A percentile compares a stretch with the other conserved stretches of the same genome.
Conservation (phyloP, 176 grass and related monocot species). For the Typha latifolia region DNA sequence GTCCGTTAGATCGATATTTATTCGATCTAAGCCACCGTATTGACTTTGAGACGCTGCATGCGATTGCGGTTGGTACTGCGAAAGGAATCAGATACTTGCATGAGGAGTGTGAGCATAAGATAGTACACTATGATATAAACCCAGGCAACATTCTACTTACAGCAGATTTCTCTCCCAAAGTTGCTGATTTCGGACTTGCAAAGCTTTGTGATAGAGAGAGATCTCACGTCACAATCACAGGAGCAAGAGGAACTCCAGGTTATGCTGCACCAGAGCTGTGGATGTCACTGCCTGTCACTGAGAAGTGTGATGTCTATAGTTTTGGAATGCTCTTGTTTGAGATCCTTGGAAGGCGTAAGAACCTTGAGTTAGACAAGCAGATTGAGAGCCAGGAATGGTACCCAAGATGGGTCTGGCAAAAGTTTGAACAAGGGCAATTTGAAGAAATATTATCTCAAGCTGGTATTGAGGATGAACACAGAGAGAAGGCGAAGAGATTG, state of each 20-base stretch:
- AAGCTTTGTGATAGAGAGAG: conserved; percentile 48
- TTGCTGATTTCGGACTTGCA: conserved; percentile 62
- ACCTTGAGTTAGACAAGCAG: conserved; percentile 30
- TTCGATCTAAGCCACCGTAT: conserved; percentile 19
- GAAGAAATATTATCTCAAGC: conserved; percentile 19
- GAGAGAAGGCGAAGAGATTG: conserved; percentile 14
- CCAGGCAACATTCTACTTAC: conserved; percentile 54
- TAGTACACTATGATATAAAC: conserved; percentile 76
- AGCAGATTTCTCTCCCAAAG: conserved; percentile 32
- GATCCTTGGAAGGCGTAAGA: conserved; percentile 45
- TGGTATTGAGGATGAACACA: conserved; percentile 25
- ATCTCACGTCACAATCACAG: conserved; percentile 48
- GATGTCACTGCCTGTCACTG: conserved; percentile 45
- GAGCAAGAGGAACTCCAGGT: conserved; percentile 23
- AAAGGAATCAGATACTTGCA: conserved; percentile 50
- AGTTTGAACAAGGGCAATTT: conserved; percentile 24
- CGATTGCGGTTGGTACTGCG: conserved; percentile 42
- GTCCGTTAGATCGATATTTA: conserved; percentile 38
- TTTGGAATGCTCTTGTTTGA: conserved; percentile 72
- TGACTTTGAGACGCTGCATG: conserved; percentile 27
- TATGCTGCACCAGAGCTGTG: conserved; percentile 45
- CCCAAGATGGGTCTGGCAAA: conserved; percentile 48
- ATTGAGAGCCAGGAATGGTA: conserved; percentile 59
- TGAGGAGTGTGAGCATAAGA: conserved; percentile 53
- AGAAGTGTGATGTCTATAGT: conserved; percentile 76